These are phyloP conservation scores for Ophiostoma angusticollis DNA, from an alignment of 2,329 filamentous ascomycete species.

Conservation along the genomic window DNA sequence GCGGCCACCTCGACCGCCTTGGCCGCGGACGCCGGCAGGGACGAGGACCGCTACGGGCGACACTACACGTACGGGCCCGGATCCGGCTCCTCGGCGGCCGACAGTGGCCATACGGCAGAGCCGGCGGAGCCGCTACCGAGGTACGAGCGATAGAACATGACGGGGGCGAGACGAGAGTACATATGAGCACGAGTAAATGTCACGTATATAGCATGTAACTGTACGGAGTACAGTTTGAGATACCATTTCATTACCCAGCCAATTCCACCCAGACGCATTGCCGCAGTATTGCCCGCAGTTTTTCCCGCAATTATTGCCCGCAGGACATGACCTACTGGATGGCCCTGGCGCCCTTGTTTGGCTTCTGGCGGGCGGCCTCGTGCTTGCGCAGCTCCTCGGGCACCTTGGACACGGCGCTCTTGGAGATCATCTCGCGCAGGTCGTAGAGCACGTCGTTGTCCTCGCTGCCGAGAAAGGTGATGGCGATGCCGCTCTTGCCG, in stretches of 20 bases:
- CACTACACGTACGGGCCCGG: conserved; percentile 15
- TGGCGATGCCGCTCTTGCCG: conserved; percentile 88
- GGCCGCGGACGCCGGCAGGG: conserved; percentile 18
- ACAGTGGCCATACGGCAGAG: conserved; percentile 1
- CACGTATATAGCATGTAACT: too few species aligned
- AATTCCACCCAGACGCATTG: too few species aligned
- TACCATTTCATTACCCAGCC: too few species aligned
- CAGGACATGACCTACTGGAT: too few species aligned
- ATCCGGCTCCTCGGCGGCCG: conserved; percentile 1
- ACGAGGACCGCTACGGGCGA: conserved; percentile 16
- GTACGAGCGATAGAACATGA: conserved; percentile 18
- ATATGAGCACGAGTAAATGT: too few species aligned
- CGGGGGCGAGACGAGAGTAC: too few species aligned
- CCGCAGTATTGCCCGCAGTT: too few species aligned
- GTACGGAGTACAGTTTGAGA: too few species aligned
- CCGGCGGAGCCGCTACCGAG: conserved; percentile 18
- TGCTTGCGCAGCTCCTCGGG: conserved; percentile 85
- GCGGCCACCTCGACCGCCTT: too few species aligned
- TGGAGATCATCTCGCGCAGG: conserved; percentile 86
- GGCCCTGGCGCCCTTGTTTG: conserved; percentile 20
- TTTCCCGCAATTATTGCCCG: too few species aligned
- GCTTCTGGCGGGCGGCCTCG: conserved; percentile 80
- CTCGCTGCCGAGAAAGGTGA: conserved; percentile 88
- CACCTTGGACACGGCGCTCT: conserved; percentile 76
- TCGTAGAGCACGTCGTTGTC: conserved; percentile 88